Base-by-base conservation (phyloP, 805 yeast genomes). In the Lipomyces mesembrius region DNA sequence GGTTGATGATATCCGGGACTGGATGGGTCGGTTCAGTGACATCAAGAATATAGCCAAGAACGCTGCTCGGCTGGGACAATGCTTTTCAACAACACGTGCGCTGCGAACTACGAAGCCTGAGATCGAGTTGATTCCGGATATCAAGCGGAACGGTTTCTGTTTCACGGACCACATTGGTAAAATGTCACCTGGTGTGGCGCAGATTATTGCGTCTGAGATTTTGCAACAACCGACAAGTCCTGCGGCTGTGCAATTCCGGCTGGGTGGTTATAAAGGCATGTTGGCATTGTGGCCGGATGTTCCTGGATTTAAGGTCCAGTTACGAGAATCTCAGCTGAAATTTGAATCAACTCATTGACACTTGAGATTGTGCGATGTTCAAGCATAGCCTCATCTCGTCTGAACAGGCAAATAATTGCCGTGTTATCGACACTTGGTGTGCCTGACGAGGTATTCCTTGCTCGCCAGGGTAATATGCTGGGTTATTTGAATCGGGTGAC, bases 81-180 rank as follows among this genome's bases (percentile, higher is more conserved):
- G 61, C 32, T 59, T 59, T 37, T 59, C 61, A 22, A 59, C 61
- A 3, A 59, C 61, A 8, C 54, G 61, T 8, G 61, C 61, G 9
- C 55, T 59, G 37, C 61, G 61, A 5, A 59, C 61, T 4, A 59
- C 53, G 14, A 43, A 49, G 17, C 61, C 61, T n/a, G 34, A 43
- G 12, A 83, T 75, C 88, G 92, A 43, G 39, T 22, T 70, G 14
- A 43, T 59, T 29, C 52, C 39, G 32, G 63, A 65, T 52, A 61
- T 64, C 32, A 25, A 12, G 20, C 37, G 56, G 12, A 53, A 55
- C 22, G 51, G 37, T 22, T 43, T 29, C 20, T 59, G 63, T 27
- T 63, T 63, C 55, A 63, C 66, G 14, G 66, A 63, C 43, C 63
- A 63, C 20, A 56, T 63, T 32, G 66, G 66, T n/a, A 63, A 59